Percentiles rank a stretch among this genome's conserved stretches.
These are phyloP conservation scores for Microglena sp. DNA, from an alignment of 139 green algal species.

Conservation along the genomic window DNA sequence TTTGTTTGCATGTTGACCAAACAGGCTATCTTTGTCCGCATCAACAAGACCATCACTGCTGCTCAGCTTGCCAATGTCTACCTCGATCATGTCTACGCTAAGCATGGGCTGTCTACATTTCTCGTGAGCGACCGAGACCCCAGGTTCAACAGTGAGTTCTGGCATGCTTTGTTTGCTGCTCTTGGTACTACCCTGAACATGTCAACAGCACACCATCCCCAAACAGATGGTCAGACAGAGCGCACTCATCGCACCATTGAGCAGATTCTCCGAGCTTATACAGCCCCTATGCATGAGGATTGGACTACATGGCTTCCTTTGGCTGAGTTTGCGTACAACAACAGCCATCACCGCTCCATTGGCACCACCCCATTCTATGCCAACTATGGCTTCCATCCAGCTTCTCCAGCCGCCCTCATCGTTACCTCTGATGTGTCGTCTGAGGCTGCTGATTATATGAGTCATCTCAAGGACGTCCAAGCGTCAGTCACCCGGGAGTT, in stretches of 20 bases:
- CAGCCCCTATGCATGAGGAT: conserved; percentile 1
- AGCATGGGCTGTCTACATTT: conserved; percentile 30
- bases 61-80: conserved; percentile 27
- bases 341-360: neutral
- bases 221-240: conserved; percentile 9
- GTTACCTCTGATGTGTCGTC: neutral
- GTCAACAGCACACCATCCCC: neutral
- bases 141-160: conserved; percentile 33
- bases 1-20: conserved; percentile 51
- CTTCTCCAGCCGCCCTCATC: neutral
- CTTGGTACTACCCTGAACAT: neutral
- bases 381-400: conserved; percentile 9
- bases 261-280: conserved; percentile 8
- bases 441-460: neutral
- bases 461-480: conserved; percentile 10
- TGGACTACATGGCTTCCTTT: conserved; percentile 2
- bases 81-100: conserved; percentile 22
- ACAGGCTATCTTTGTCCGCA: conserved; percentile 31
- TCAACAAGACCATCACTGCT: conserved; percentile 18
- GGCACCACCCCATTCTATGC: conserved; percentile 4
- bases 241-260: conserved; percentile 7
- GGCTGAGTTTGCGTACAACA: conserved; percentile 16
- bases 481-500: conserved; percentile 1
- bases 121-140: conserved; percentile 46
- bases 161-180: neutral